Evolutionary conservation across 2,329 filamentous ascomycete genomes (phyloP).

Genomic region (Colletotrichum falcatum): DNA sequence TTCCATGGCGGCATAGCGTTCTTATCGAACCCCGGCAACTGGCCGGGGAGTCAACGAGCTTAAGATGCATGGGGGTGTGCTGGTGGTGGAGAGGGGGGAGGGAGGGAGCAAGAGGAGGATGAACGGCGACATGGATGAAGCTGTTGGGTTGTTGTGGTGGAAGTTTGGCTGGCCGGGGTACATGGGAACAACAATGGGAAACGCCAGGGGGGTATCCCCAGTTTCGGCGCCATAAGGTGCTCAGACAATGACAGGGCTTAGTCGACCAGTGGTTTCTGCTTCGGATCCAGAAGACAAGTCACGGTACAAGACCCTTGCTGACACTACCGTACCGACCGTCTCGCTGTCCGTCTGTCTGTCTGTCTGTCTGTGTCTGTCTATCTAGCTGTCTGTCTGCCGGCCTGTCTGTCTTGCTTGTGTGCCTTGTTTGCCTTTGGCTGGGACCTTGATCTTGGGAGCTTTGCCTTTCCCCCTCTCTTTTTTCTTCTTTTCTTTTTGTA

Average conservation of each 20-base stretch:
- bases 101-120: slow-evolving; percentile 19
- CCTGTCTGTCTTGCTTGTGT: slow-evolving; percentile 10
- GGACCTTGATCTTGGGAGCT: slow-evolving; percentile 30
- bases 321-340: slow-evolving; percentile 24
- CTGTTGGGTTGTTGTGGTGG: slow-evolving; percentile 39
- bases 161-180: slow-evolving; percentile 37
- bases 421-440: slow-evolving; percentile 28
- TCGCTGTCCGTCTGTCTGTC: neutral
- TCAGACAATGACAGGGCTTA: slow-evolving; percentile 42
- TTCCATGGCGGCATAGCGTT: slow-evolving; percentile 41
- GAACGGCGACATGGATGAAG: slow-evolving; percentile 40
- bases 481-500: neutral
- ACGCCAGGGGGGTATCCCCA: slow-evolving; percentile 38
- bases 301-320: slow-evolving; percentile 36
- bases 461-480: slow-evolving; percentile 30
- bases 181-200: slow-evolving; percentile 22
- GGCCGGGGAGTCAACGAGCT: slow-evolving; percentile 36
- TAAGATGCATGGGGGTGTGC: slow-evolving; percentile 39
- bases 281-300: slow-evolving; percentile 29
- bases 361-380: too few species aligned
- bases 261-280: slow-evolving; percentile 34
- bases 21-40: slow-evolving; percentile 39
- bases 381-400: too few species aligned
- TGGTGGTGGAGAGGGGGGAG: slow-evolving; percentile 22
- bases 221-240: slow-evolving; percentile 37